These are phyloP conservation scores for Vitis hybrid DNA, from an alignment of 177 flowering plant species.

Conservation along the genomic window DNA sequence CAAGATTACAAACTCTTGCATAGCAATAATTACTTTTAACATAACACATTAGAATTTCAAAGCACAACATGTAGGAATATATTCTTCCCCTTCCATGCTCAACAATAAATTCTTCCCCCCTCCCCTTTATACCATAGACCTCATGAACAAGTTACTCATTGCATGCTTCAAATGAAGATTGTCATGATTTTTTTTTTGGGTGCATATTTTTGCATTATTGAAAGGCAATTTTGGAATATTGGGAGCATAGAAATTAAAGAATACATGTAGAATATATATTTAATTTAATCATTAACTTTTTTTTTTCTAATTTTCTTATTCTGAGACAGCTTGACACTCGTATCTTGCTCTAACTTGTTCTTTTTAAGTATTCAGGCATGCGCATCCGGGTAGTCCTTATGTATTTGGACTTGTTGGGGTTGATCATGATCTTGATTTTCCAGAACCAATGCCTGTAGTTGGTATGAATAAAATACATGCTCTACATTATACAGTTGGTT, in stretches of 20 bases:
- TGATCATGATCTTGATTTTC: slow-evolving; percentile 93
- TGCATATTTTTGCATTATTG: not conserved
- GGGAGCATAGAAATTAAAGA: not conserved
- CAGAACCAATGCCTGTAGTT: slow-evolving; percentile 98
- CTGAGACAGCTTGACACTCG: slow-evolving; percentile 5
- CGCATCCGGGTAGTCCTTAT: slow-evolving; percentile 98
- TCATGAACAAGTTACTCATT: too few relatives aligned
- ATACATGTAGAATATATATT: not conserved
- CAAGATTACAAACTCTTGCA: too few relatives aligned
- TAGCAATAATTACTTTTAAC: too few relatives aligned
- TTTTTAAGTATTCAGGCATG: slow-evolving; percentile 67
- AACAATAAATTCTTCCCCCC: too few relatives aligned
- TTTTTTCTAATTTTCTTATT: not conserved
- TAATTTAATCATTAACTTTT: not conserved
- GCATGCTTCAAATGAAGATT: not conserved
- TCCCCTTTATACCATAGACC: too few relatives aligned
- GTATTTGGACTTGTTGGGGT: slow-evolving; percentile 92
- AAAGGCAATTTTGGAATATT: not conserved
- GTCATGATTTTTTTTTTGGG: not conserved
- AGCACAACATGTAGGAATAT: too few relatives aligned
- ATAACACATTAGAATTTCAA: too few relatives aligned
- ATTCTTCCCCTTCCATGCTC: too few relatives aligned
- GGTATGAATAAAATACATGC: slow-evolving; percentile 47
- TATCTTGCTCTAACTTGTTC: slow-evolving; percentile 24
- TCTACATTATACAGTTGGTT: too few relatives aligned